Conservation (phyloP, 257 asterid genomes). For the Phtheirospermum japonicum region DNA sequence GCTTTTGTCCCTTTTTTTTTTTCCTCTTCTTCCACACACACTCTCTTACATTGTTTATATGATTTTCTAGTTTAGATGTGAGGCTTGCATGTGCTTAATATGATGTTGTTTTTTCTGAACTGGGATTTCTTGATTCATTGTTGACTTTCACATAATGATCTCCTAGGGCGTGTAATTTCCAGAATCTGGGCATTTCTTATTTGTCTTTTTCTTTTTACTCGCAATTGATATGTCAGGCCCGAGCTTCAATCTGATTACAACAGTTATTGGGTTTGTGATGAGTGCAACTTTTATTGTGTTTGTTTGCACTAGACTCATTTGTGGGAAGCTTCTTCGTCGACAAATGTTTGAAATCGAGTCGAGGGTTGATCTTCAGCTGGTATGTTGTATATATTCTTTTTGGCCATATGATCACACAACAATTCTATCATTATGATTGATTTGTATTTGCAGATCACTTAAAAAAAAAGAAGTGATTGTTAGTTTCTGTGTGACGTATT, state of each 20-base stretch:
- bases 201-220: neutral
- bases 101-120: neutral
- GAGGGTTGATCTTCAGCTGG: conserved; percentile 70
- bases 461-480: too few species aligned
- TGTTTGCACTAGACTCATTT: conserved; percentile 76
- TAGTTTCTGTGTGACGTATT: too few species aligned
- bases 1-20: conserved; percentile 19
- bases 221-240: conserved; percentile 49
- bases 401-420: too few species aligned
- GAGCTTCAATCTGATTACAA: conserved; percentile 80
- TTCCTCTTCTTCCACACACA: neutral
- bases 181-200: conserved; percentile 24
- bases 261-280: conserved; percentile 89
- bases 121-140: conserved; percentile 23
- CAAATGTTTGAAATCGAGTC: conserved; percentile 70
- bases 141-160: conserved; percentile 21
- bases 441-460: too few species aligned
- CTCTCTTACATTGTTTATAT: neutral
- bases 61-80: too few species aligned
- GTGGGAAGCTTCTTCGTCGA: conserved; percentile 65
- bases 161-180: conserved; percentile 19
- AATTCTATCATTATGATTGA: too few species aligned
- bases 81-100: too few species aligned
- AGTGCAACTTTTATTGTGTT: conserved; percentile 92
- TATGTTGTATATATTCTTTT: conserved; percentile 27